Conservation (phyloP, 1,284 basidiomycete genomes). For the Leccinum fuscescens region DNA sequence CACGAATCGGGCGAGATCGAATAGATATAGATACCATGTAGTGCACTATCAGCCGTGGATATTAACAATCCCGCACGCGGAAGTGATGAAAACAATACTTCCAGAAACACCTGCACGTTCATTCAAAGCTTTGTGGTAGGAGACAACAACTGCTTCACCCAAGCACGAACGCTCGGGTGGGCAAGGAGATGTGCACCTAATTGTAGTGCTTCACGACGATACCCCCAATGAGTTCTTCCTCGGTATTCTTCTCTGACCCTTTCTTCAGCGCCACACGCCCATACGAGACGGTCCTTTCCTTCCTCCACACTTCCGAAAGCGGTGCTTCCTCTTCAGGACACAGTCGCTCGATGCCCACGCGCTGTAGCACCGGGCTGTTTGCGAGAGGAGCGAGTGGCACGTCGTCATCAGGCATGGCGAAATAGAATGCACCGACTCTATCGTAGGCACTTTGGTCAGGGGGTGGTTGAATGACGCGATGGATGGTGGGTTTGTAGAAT, state of each 20-base stretch:
- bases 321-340: not conserved
- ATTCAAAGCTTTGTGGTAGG: not conserved
- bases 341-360: slow-evolving; percentile 2
- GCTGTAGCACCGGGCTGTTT: slow-evolving; percentile 31
- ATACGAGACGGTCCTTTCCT: slow-evolving; percentile 1
- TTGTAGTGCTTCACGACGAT: slow-evolving; percentile 45
- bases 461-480: slow-evolving; percentile 44
- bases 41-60: not conserved
- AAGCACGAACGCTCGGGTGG: not conserved
- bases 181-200: slow-evolving; percentile 11
- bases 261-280: slow-evolving; percentile 8
- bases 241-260: slow-evolving; percentile 32
- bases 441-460: slow-evolving; percentile 38
- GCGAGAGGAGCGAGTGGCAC: slow-evolving; percentile 24
- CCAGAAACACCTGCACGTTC: not conserved
- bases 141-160: not conserved
- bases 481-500: slow-evolving; percentile 45
- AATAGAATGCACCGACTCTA: slow-evolving; percentile 44
- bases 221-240: slow-evolving; percentile 42
- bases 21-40: not conserved
- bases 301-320: not conserved
- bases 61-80: not conserved
- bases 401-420: slow-evolving; percentile 35
- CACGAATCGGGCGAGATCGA: not conserved
- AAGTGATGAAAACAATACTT: not conserved